These are phyloP conservation scores for Tuber melanosporum DNA, from an alignment of 495 filamentous ascomycete species.

Conservation along the genomic window DNA sequence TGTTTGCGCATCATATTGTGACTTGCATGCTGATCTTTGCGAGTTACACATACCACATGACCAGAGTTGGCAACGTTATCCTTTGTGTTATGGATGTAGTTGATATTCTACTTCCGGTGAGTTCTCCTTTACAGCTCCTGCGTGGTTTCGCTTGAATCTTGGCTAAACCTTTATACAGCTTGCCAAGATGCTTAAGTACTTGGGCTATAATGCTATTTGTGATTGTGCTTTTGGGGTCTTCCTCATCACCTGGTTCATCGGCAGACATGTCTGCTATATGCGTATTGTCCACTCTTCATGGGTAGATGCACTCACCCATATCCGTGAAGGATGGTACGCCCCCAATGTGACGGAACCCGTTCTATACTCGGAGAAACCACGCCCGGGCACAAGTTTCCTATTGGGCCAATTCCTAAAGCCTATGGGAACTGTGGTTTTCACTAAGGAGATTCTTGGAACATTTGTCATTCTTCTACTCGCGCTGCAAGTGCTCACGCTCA, in stretches of 20 bases:
- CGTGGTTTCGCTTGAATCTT: neutral
- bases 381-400: slow-evolving; percentile 18
- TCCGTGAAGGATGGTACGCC: slow-evolving; percentile 64
- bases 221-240: slow-evolving; percentile 81
- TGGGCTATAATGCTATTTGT: slow-evolving; percentile 66
- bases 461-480: slow-evolving; percentile 71
- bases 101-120: slow-evolving; percentile 78
- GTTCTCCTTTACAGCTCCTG: slow-evolving; percentile 41
- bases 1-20: slow-evolving; percentile 91
- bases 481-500: slow-evolving; percentile 70
- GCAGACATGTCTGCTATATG: slow-evolving; percentile 75
- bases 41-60: slow-evolving; percentile 77
- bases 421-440: slow-evolving; percentile 61
- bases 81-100: slow-evolving; percentile 90
- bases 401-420: slow-evolving; percentile 30
- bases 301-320: slow-evolving; percentile 56
- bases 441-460: slow-evolving; percentile 59
- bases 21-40: slow-evolving; percentile 71
- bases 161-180: slow-evolving; percentile 48
- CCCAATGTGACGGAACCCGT: slow-evolving; percentile 14
- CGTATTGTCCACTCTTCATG: slow-evolving; percentile 74
- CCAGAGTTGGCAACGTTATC: slow-evolving; percentile 80
- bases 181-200: slow-evolving; percentile 93
- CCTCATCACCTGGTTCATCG: slow-evolving; percentile 74
- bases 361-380: slow-evolving; percentile 46